These are phyloP conservation scores for Mytilinidion resinicola DNA, from an alignment of 495 filamentous ascomycete species.

Conservation along the genomic window DNA sequence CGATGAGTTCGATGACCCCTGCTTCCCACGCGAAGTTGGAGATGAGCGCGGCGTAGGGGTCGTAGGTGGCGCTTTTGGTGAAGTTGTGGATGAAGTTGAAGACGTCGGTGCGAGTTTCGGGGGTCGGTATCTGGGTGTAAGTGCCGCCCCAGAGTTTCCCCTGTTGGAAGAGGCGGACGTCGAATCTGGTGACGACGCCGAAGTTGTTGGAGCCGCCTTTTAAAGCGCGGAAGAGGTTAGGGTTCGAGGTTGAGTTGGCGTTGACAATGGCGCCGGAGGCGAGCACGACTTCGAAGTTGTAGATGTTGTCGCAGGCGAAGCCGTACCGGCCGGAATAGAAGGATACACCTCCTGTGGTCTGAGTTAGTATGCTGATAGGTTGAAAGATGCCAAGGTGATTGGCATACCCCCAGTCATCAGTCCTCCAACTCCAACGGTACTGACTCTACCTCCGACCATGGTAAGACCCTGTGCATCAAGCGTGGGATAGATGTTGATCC, in stretches of 20 bases:
- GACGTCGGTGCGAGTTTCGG: constrained; percentile 9
- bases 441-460: constrained; percentile 25
- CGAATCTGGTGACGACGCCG: constrained; percentile 26
- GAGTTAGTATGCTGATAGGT: not conserved
- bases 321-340: constrained; percentile 29
- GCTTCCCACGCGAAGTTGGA: constrained; percentile 17
- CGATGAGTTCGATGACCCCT: constrained; percentile 5
- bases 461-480: constrained; percentile 21
- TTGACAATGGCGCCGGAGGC: constrained; percentile 26
- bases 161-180: constrained; percentile 14
- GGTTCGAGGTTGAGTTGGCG: constrained; percentile 16
- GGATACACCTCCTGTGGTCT: constrained; percentile 24
- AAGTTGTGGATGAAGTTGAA: constrained; percentile 15
- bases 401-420: constrained; percentile 25
- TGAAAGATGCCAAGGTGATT: not conserved
- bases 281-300: constrained; percentile 29
- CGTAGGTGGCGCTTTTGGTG: constrained; percentile 13
- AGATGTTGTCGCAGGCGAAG: constrained; percentile 29
- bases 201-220: constrained; percentile 32
- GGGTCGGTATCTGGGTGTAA: constrained; percentile 23
- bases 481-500: constrained; percentile 23
- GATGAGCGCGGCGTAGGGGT: constrained; percentile 22
- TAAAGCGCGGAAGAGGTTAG: constrained; percentile 25
- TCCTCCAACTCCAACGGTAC: constrained; percentile 25
- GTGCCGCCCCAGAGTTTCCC: constrained; percentile 26